Percentiles rank a stretch among this genome's conserved stretches.
phyloP scores from a whole-genome alignment of 2,329 filamentous ascomycete genomes.

The Escovopsis sp. region DNA sequence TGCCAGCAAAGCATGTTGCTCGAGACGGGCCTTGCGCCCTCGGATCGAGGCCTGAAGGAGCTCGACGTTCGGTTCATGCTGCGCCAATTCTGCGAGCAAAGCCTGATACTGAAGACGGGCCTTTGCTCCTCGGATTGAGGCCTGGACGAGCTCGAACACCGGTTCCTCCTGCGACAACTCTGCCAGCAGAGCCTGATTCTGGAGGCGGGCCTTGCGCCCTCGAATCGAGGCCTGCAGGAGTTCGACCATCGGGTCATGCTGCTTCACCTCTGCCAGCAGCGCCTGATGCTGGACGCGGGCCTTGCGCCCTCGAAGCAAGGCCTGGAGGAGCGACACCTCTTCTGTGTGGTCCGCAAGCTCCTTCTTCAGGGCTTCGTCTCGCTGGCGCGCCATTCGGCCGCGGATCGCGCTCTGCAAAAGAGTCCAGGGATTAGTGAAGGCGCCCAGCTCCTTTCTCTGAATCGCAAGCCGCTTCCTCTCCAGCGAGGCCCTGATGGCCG shows the following conservation, averaged over 20 bases:
- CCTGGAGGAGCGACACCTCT: conserved; percentile 31
- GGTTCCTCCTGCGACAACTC: conserved; percentile 30
- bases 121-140: conserved; percentile 33
- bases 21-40: conserved; percentile 32
- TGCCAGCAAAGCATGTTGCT: conserved; percentile 27
- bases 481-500: conserved; percentile 47
- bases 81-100: conserved; percentile 26
- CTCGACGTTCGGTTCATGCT: conserved; percentile 27
- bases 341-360: conserved; percentile 30
- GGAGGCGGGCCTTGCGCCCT: conserved; percentile 32
- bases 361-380: conserved; percentile 26
- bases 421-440: conserved; percentile 34
- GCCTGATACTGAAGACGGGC: conserved; percentile 29
- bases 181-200: conserved; percentile 27
- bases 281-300: conserved; percentile 28
- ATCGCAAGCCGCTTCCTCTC: conserved; percentile 36
- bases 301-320: conserved; percentile 34
- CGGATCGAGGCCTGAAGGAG: conserved; percentile 23
- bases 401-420: conserved; percentile 26
- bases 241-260: conserved; percentile 26
- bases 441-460: conserved; percentile 35
- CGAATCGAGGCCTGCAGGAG: conserved; percentile 23
- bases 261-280: conserved; percentile 30
- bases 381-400: conserved; percentile 31
- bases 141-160: conserved; percentile 31